phyloP scores from a whole-genome alignment of 176 grass and related monocot species.

The Carex cristatella region DNA sequence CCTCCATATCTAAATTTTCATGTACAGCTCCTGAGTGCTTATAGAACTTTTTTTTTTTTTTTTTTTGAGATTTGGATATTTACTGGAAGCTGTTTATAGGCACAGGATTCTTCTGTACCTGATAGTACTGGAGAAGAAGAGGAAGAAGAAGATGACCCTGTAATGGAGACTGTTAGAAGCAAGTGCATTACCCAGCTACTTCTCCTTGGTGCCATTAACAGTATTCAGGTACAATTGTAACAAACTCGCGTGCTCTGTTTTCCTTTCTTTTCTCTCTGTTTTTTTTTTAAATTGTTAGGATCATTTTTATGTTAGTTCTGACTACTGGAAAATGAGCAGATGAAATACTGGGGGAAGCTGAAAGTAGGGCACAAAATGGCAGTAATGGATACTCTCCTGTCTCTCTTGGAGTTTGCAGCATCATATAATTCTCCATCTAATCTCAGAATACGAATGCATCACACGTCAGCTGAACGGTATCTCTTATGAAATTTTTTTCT shows the following conservation, averaged over 20 bases:
- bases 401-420: conserved; percentile 94
- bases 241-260: neutral
- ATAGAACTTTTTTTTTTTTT: neutral
- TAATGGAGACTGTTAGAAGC: conserved; percentile 93
- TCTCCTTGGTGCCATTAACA: conserved; percentile 80
- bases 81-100: conserved; percentile 40
- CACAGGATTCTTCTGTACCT: conserved; percentile 44
- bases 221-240: conserved; percentile 67
- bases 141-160: conserved; percentile 60
- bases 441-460: conserved; percentile 88
- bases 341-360: conserved; percentile 84
- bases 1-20: no score
- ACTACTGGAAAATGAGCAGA: conserved; percentile 45
- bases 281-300: neutral
- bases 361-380: conserved; percentile 60
- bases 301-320: neutral
- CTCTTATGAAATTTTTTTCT: neutral
- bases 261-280: neutral
- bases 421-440: conserved; percentile 95
- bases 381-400: conserved; percentile 91
- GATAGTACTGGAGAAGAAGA: conserved; percentile 56
- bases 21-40: no score
- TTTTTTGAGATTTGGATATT: conserved; percentile 16
- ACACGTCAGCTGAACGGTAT: conserved; percentile 84
- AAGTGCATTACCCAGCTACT: conserved; percentile 96